Evolutionary conservation across 2,329 filamentous ascomycete species (phyloP).

Genomic region (Colletotrichum musae): DNA sequence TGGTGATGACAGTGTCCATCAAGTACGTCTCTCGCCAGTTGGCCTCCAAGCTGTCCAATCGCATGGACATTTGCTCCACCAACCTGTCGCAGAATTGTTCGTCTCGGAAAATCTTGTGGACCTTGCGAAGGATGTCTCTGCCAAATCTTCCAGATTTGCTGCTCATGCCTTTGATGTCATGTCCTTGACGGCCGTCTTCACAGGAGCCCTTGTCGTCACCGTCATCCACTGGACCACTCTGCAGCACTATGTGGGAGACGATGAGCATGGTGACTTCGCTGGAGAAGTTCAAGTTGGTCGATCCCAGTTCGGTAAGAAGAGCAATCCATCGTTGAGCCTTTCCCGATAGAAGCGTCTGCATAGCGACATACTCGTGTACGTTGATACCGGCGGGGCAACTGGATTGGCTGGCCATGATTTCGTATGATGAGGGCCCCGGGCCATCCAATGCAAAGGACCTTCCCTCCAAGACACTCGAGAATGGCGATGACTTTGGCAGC

Average conservation of each 20-base stretch:
- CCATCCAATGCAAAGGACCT: conserved; percentile 49
- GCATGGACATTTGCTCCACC: conserved; percentile 58
- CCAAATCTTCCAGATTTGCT: background rate
- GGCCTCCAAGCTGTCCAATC: conserved; percentile 59
- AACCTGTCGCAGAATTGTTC: conserved; percentile 63
- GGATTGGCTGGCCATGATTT: conserved; percentile 64
- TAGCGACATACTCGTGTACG: conserved; percentile 67
- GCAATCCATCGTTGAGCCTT: conserved; percentile 63
- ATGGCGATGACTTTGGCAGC: conserved; percentile 55
- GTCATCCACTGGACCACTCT: conserved; percentile 65
- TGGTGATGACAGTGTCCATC: conserved; percentile 71
- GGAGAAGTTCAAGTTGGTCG: conserved; percentile 72
- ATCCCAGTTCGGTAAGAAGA: conserved; percentile 65
- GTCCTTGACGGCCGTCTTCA: background rate
- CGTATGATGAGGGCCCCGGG: conserved; percentile 66
- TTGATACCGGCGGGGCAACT: conserved; percentile 62
- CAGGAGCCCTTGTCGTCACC: background rate
- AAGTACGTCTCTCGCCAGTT: conserved; percentile 73
- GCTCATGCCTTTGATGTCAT: background rate
- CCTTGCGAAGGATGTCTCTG: conserved; percentile 55
- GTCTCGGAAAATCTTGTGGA: conserved; percentile 67
- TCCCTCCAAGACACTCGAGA: conserved; percentile 45
- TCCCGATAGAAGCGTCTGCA: conserved; percentile 63
- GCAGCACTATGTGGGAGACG: conserved; percentile 65
- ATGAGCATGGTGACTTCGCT: conserved; percentile 64